Base-by-base conservation (phyloP, 768 basidiomycete genomes). In the Lyophyllum atratum region DNA sequence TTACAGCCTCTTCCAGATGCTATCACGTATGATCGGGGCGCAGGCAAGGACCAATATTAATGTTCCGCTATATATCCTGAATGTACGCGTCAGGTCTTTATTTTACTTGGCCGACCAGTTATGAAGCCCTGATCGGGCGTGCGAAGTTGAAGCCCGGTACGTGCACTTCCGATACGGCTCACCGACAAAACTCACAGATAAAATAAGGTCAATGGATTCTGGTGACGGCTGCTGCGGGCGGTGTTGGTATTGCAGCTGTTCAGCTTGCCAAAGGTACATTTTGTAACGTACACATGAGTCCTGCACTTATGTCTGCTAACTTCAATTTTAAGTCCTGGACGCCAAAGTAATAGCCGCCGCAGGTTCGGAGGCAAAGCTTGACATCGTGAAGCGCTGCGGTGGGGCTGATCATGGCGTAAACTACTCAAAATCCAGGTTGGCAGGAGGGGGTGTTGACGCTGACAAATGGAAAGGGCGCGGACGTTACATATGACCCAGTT, bases 291-390 rank as follows among this genome's bases (percentile, higher is more conserved):
- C 21, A 31, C 25, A 25, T n/a, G n/a, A 25, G n/a, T 43, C 2
- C n/a, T 26, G 25, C 24, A 26, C n/a, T 14, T 28, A 44, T 6
- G 25, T 15, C 34, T 43, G 31, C 54, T 47, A 1, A 47, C 44
- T 4, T 48, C 15, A n/a, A 31, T 40, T 37, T 26, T 24, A 56
- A 94, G 95, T 82, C 7, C 79, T 97, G 45, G 96, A 95, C 24
- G 95, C 92, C 37, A 93, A 85, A 64, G 97, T 99, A 21, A 98
- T 99, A 63, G 97, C 94, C 0, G 95, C 95, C 0, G 93, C 92
- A 22, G 85, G 92, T 25, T 90, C 92, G 15, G 76, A 77, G 28
- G 74, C 79, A 40, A 99, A 99, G 71, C 77, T 96, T 7, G 85
- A 90, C 26, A 80, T 98, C 33, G 89, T 87, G 48, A 87, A 83